Conservation (phyloP, 2,329 filamentous ascomycete genomes). For the Colletotrichum sp. region DNA sequence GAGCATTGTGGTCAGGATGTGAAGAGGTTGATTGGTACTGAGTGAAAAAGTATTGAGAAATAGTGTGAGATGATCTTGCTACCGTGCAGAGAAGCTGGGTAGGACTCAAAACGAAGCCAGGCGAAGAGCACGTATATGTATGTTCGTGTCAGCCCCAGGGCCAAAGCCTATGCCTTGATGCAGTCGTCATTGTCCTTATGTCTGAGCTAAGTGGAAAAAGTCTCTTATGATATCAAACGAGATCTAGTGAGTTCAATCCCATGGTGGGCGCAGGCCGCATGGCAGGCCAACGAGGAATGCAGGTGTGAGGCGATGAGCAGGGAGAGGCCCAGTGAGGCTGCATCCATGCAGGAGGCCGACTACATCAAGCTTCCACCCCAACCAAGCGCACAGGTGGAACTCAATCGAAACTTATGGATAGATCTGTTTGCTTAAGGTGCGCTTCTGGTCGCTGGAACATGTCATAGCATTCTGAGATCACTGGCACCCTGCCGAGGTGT, state of each 20-base stretch:
- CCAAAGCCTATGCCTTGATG: too few relatives aligned
- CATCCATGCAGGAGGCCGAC: background rate
- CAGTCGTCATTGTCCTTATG: too few relatives aligned
- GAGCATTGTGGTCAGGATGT: too few relatives aligned
- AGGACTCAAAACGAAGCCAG: too few relatives aligned
- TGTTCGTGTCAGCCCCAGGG: too few relatives aligned
- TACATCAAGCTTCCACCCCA: fast-evolving
- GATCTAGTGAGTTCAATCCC: fast-evolving
- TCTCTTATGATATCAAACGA: background rate
- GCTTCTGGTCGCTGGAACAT: background rate
- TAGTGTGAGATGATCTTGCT: too few relatives aligned
- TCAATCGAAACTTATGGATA: fast-evolving
- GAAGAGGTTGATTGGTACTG: too few relatives aligned
- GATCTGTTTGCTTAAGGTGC: fast-evolving
- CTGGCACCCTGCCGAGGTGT: too few relatives aligned
- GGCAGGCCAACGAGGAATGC: fast-evolving
- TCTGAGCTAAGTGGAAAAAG: background rate
- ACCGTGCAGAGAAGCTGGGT: too few relatives aligned
- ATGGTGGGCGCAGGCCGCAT: background rate
- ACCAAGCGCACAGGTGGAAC: fast-evolving
- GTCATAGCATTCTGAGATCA: fast-evolving
- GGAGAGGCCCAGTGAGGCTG: background rate
- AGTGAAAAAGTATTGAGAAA: too few relatives aligned
- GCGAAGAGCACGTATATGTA: too few relatives aligned
- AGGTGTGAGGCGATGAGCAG: background rate